Evolutionary conservation across 768 basidiomycete species (phyloP).

Genomic region (Rhodosporidiobolus odoratus): DNA sequence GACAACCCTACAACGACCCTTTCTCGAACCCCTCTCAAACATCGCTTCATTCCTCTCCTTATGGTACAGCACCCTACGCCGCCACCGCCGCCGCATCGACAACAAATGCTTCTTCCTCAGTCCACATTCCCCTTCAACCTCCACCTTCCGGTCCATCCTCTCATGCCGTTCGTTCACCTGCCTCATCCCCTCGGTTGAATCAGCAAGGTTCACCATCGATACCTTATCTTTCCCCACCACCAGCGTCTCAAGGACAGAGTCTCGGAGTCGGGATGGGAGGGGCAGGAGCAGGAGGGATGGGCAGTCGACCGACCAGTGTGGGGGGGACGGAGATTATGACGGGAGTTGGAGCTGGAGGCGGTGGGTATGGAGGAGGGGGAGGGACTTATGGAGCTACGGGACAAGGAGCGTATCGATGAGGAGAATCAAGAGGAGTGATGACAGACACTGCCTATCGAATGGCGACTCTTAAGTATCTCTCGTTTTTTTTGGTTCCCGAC

Average conservation of each 20-base stretch:
- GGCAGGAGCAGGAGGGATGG: too few relatives aligned
- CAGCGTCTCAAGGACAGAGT: background rate
- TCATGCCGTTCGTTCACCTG: background rate
- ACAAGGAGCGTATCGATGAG: background rate
- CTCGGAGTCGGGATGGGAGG: too few relatives aligned
- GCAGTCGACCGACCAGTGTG: background rate
- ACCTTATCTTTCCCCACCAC: background rate
- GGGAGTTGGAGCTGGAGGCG: background rate
- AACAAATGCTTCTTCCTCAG: background rate
- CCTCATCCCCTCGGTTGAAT: too few relatives aligned
- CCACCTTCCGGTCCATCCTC: background rate
- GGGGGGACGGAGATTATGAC: constrained; percentile 1
- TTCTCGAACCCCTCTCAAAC: background rate
- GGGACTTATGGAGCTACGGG: background rate
- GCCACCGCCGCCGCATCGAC: background rate
- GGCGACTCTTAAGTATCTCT: too few relatives aligned
- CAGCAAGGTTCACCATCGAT: too few relatives aligned
- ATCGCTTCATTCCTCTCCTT: background rate
- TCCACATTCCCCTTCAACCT: background rate
- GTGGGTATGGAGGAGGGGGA: background rate
- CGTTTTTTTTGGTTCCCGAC: too few relatives aligned
- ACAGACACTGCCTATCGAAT: background rate
- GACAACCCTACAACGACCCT: background rate
- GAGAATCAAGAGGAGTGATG: background rate
- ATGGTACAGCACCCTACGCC: background rate